These are phyloP conservation scores for Somion occarium DNA, from an alignment of 1,284 basidiomycete species.

Conservation along the genomic window DNA sequence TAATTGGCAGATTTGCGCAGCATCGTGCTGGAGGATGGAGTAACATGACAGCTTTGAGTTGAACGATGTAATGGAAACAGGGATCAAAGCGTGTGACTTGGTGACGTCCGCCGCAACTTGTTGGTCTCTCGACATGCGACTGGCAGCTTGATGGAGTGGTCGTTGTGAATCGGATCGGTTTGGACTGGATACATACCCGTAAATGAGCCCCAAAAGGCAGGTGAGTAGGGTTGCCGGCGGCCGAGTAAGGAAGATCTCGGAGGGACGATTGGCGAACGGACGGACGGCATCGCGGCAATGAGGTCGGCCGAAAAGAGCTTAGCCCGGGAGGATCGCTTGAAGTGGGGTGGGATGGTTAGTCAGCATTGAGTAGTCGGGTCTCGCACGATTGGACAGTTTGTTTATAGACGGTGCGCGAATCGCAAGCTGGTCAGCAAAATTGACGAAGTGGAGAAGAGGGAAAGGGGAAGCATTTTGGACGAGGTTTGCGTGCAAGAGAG, in stretches of 20 bases:
- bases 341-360: background rate
- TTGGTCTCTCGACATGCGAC: no score
- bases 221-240: background rate
- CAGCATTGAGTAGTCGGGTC: background rate
- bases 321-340: background rate
- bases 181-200: background rate
- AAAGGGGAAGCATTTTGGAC: background rate
- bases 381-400: background rate
- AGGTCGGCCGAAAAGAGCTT: background rate
- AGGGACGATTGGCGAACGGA: background rate
- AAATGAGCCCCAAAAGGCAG: background rate
- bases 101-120: no score
- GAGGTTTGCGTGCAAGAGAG: no score
- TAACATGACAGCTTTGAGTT: no score
- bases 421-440: background rate
- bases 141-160: background rate
- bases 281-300: background rate
- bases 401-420: background rate
- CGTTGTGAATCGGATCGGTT: background rate
- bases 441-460: background rate
- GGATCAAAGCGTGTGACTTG: no score
- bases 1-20: no score
- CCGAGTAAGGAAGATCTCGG: background rate
- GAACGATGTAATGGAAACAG: no score
- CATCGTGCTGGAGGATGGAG: no score